Evolutionary conservation across 129 eudicot species (phyloP), one percentile per base, ranked within the genome.

Genomic region (Chrysanthemum seticuspe): DNA sequence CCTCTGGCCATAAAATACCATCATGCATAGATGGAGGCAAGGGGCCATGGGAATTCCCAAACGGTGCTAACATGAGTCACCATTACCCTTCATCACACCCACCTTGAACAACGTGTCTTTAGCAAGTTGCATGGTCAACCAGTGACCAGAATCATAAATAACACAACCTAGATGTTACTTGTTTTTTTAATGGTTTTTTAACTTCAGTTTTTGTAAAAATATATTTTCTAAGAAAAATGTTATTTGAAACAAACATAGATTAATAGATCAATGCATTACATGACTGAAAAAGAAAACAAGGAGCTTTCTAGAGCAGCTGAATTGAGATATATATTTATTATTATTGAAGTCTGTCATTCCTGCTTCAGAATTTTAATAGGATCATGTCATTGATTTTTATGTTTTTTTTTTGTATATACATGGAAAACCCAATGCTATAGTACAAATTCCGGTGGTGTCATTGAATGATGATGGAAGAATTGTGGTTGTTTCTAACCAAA

Each of bases 381-480:
- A 59, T 21, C 27, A 9, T 21, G 36, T 59, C 6, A 59, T 10
- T 59, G 34, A 59, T 21, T 10, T 6, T 59, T 27, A 13, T 0
- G 36, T 53, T 8, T 14, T 13, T 53, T 53, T 51, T 10, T 53
- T 13, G 15, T 13, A 16, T 53, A 34, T 31, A 65, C 79, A 65
- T 65, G 54, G 13, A 40, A 36, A 34, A 18, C 29, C 57, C 29
- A 14, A 45, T 77, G 23, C 76, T 79, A 75, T 85, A 93, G 98
- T 93, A 85, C 88, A 81, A 79, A 87, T 93, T 75, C 98, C 98
- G 12, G 86, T 93, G 65, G 98, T 89, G 56, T 87, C 96, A 19
- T 65, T 93, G 82, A 93, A 87, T 57, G 98, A 93, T 25, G 97
- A 93, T 16, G 98, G 98, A 61, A 82, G 92, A 81, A 78, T 93